Evolutionary conservation across 139 green algal species (phyloP), one percentile per base, ranked within the genome.

Genomic region (Picochlorum sp.): DNA sequence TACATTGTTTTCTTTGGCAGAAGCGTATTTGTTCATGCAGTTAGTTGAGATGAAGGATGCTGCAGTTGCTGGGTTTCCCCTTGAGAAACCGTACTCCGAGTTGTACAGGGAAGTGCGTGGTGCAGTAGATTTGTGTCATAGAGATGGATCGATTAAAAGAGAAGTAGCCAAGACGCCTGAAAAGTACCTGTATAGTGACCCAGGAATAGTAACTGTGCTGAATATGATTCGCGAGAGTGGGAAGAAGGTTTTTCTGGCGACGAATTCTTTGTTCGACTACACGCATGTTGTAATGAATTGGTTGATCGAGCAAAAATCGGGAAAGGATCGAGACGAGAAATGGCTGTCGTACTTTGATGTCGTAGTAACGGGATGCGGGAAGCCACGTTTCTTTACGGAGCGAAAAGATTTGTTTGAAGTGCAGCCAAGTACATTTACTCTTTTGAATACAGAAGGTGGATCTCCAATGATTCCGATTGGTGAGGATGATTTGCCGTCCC

Each of bases 231-330:
- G 83, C 4, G 37, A 52, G 7, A 73, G 57, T 23, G 88, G 88
- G 1, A 75, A 82, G n/a, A 74, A 80, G 59, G 60, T 93, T 55
- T 98, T 97, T 75, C 72, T 98, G 49, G 87, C 91, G 59, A 98
- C 92, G 67, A 98, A 98, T 84, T 83, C 63, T 30, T 71, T 97
- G 70, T 97, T 86, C 85, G 92, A 98, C 81, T 97, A 96, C 88
- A 96, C 92, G 13, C 80, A 95, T 66, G 86, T 98, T n/a, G 90
- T 97, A 21, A 98, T 98, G 92, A 97, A 96, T 77, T 96, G 84
- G 66, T 67, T 96, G 23, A 37, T 91, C 15, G 45, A 31, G 30
- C 71, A 70, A n/a, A 71, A 69, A 9, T 65, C 67, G 18, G 72
- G 75, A 28, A 37, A 41, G 1, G 67, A 85, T 3, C 63, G 72